phyloP scores from a whole-genome alignment of 169 alveolate genomes.

The Fabrea salina region DNA sequence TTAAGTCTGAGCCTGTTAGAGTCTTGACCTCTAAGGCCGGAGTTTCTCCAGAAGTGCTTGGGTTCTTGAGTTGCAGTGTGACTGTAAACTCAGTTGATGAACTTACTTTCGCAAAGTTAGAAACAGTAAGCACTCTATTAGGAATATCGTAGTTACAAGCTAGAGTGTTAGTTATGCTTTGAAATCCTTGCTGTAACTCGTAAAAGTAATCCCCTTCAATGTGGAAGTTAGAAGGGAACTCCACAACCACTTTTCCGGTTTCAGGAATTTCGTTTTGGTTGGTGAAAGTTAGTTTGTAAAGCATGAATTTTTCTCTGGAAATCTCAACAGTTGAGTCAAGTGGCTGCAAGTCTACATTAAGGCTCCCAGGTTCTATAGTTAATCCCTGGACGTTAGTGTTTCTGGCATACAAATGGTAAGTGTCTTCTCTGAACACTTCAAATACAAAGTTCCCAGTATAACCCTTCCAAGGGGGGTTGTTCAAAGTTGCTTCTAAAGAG shows the following conservation, averaged over 20 bases:
- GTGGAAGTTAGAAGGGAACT: neutral
- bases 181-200: neutral
- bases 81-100: neutral
- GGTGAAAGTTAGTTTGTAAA: neutral
- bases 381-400: neutral
- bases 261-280: slow-evolving; percentile 11
- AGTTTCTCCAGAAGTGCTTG: slow-evolving; percentile 16
- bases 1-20: neutral
- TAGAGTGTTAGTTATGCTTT: neutral
- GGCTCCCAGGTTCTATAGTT: neutral
- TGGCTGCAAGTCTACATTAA: neutral
- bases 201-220: slow-evolving; percentile 20
- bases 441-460: neutral
- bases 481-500: neutral
- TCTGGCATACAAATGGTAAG: neutral
- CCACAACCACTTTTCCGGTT: neutral
- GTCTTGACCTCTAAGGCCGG: neutral
- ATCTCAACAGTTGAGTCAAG: neutral
- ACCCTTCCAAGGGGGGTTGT: slow-evolving; percentile 12
- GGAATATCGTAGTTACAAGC: neutral
- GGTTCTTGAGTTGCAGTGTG: neutral
- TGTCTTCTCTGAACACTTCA: neutral
- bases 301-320: neutral
- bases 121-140: neutral
- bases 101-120: neutral